Evolutionary conservation across 257 asterid genomes (phyloP), one percentile per base, ranked within the genome.

Genomic region (Petunia axillaris): DNA sequence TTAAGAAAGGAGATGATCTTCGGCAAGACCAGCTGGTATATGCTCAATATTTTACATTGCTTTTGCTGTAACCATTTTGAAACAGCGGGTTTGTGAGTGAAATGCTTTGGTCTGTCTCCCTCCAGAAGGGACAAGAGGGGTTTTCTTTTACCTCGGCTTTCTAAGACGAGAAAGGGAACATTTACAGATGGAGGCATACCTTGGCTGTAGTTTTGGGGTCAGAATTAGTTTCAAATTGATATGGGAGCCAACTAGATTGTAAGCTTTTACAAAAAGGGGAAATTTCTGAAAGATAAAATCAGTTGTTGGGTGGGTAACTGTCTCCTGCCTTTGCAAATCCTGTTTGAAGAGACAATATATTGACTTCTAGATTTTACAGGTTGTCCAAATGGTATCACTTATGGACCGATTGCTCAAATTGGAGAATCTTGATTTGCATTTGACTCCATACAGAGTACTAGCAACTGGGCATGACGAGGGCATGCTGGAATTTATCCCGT

Each of bases 401-500:
- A 95, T 93, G 99, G 99, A 95, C 79, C 97, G 98, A 80, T 84
- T 95, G 89, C 94, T 95, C 75, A 95, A 95, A 89, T 86, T 93
- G 92, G 99, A 95, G 95, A 95, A 93, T 85, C 97, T 95, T 25
- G 99, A 93, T 86, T 89, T 95, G 86, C 97, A 95, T 81, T 84
- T 93, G 84, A 95, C 97, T 86, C 99, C 99, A 62, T 95, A 95
- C 84, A 87, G 97, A 87, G 99, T 95, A 77, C 88, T 95, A 75
- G 99, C 99, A 58, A 95, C 99, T 14, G 98, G 99, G 79, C 97
- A 95, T 74, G 98, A 95, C 78, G 99, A 95, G 86, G 99, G 99
- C 87, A 95, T 95, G 99, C 84, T 93, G 79, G 99, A 95, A 87
- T 95, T 95, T 82, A 90, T 95, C 80, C 99, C 99, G 13, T 95